phyloP scores from a whole-genome alignment of 2,329 filamentous ascomycete genomes.

The Aspergillus cejpii region DNA sequence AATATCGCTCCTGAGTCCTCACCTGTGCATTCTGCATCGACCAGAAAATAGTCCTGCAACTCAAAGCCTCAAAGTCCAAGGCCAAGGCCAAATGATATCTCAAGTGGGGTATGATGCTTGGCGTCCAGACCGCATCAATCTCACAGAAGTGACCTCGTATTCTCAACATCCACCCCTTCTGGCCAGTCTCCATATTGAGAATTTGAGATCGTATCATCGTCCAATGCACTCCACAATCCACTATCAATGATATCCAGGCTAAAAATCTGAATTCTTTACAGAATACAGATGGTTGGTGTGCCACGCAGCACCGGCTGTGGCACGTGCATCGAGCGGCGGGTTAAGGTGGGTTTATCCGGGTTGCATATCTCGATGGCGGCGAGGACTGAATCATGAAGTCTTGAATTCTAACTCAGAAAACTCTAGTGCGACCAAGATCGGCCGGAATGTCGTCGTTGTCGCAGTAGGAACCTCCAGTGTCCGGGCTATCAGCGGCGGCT shows the following conservation, averaged over 20 bases:
- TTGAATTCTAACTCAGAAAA: not conserved
- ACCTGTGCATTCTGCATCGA: no score
- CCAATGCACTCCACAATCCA: not conserved
- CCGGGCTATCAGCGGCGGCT: slow-evolving; percentile 16
- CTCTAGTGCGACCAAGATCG: slow-evolving; percentile 18
- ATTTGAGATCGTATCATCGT: no score
- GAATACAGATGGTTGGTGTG: slow-evolving; percentile 17
- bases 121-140: not conserved
- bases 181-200: not conserved
- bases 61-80: no score
- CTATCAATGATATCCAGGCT: not conserved
- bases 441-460: slow-evolving; percentile 18
- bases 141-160: not conserved
- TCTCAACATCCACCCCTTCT: not conserved
- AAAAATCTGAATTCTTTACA: not conserved
- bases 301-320: slow-evolving; percentile 20
- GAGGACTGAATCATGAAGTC: not conserved
- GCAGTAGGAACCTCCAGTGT: slow-evolving; percentile 9
- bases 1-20: no score
- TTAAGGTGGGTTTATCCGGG: slow-evolving; percentile 15
- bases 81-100: no score
- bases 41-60: no score
- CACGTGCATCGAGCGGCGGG: slow-evolving; percentile 18
- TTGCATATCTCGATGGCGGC: not conserved
- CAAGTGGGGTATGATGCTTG: not conserved